These are phyloP conservation scores for Aspergillus funiculosus DNA, from an alignment of 495 filamentous ascomycete species.

Conservation along the genomic window DNA sequence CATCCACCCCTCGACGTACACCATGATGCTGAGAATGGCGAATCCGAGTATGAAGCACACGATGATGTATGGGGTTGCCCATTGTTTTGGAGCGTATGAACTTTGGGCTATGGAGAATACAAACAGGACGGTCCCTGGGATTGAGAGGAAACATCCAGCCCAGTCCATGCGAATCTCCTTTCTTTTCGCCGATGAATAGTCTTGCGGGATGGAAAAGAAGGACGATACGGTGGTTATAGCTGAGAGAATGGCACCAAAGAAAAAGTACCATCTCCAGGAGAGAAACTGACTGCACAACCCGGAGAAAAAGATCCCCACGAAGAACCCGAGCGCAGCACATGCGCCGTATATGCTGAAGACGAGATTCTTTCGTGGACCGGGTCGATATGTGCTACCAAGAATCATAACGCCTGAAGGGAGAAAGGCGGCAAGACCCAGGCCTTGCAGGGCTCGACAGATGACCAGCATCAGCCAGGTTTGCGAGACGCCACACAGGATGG, in stretches of 20 bases:
- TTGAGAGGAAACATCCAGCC: conserved; percentile 57
- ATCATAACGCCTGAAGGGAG: conserved; percentile 75
- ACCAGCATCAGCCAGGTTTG: conserved; percentile 66
- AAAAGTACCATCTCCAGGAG: conserved; percentile 77
- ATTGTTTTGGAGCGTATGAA: conserved; percentile 61
- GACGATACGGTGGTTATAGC: conserved; percentile 48
- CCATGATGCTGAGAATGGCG: conserved; percentile 35
- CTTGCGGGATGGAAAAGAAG: conserved; percentile 60
- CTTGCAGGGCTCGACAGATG: conserved; percentile 70
- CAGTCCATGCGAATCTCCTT: conserved; percentile 62
- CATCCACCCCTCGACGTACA: conserved; percentile 75
- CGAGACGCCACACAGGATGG: conserved; percentile 67
- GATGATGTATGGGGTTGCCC: conserved; percentile 67
- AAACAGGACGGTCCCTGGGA: conserved; percentile 61
- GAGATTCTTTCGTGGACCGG: conserved; percentile 79
- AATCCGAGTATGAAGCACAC: conserved; percentile 55
- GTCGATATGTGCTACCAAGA: conserved; percentile 72
- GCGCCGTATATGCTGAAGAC: conserved; percentile 79
- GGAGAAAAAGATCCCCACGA: conserved; percentile 73
- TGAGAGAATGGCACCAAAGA: conserved; percentile 56
- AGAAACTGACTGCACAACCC: conserved; percentile 60
- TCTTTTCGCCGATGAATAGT: conserved; percentile 46
- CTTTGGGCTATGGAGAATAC: conserved; percentile 77
- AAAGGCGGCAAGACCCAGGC: conserved; percentile 72
- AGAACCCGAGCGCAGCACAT: conserved; percentile 74